Conservation (phyloP, 768 basidiomycete species). For the Lentinus brumalis region DNA sequence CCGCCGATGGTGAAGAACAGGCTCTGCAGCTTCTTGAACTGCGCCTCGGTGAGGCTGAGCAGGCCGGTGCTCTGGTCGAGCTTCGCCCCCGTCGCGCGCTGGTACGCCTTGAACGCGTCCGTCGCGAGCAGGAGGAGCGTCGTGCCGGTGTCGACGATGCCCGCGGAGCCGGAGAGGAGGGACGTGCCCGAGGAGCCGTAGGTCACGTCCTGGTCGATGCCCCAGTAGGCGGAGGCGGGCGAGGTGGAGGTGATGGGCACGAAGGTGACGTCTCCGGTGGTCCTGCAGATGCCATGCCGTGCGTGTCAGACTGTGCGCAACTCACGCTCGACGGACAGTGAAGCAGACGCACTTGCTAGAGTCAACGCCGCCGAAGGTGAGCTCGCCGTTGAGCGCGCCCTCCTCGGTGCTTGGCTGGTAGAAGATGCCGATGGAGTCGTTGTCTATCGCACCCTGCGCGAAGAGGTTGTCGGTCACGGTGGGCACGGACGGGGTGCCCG, state of each 20-base stretch:
- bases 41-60: slow-evolving; percentile 50
- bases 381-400: slow-evolving; percentile 49
- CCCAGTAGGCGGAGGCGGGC: slow-evolving; percentile 54
- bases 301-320: too few species aligned
- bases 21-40: slow-evolving; percentile 51
- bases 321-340: background rate
- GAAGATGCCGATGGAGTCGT: slow-evolving; percentile 52
- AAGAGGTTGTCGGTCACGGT: slow-evolving; percentile 63
- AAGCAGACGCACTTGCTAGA: slow-evolving; percentile 37
- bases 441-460: slow-evolving; percentile 46
- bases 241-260: slow-evolving; percentile 45
- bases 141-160: slow-evolving; percentile 57
- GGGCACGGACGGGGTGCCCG: slow-evolving; percentile 40
- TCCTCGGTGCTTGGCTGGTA: slow-evolving; percentile 48
- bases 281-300: slow-evolving; percentile 1
- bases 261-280: slow-evolving; percentile 27
- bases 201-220: slow-evolving; percentile 45
- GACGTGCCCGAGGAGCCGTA: slow-evolving; percentile 33
- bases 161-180: slow-evolving; percentile 40
- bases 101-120: slow-evolving; percentile 59
- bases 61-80: slow-evolving; percentile 57
- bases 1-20: slow-evolving; percentile 55
- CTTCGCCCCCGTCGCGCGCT: slow-evolving; percentile 52
- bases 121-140: slow-evolving; percentile 58
- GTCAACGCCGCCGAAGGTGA: slow-evolving; percentile 58